These are phyloP conservation scores for Aspergillus amoenus DNA, from an alignment of 2,329 filamentous ascomycete genomes.

Conservation along the genomic window DNA sequence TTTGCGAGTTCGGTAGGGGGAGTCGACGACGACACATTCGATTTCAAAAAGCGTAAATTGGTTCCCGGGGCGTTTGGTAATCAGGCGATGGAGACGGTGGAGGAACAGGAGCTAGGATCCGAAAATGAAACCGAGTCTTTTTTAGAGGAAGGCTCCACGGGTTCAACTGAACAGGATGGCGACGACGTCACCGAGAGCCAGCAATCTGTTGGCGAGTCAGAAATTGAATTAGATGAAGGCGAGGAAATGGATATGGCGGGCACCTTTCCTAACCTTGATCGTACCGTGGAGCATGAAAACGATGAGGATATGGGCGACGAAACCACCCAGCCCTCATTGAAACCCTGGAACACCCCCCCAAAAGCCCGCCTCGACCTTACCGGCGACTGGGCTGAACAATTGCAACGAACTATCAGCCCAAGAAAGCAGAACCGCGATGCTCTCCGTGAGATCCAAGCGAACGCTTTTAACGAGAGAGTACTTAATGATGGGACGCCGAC, in stretches of 20 bases:
- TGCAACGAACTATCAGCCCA: conserved; percentile 91
- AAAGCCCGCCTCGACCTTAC: conserved; percentile 58
- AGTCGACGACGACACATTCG: conserved; percentile 57
- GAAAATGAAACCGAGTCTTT: conserved; percentile 64
- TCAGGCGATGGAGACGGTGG: conserved; percentile 56
- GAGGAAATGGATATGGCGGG: conserved; percentile 82
- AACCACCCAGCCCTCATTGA: conserved; percentile 35
- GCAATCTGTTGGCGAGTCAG: conserved; percentile 60
- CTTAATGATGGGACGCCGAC: conserved; percentile 35
- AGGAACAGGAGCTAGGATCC: conserved; percentile 41
- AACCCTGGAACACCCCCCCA: conserved; percentile 49
- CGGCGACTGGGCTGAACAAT: conserved; percentile 89
- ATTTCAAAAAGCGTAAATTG: conserved; percentile 53
- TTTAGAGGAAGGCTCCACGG: conserved; percentile 90
- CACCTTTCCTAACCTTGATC: conserved; percentile 71
- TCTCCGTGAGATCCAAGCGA: conserved; percentile 64
- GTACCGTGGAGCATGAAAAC: conserved; percentile 71
- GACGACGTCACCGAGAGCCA: conserved; percentile 51
- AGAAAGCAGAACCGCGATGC: conserved; percentile 84
- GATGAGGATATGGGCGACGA: conserved; percentile 49
- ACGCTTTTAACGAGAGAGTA: conserved; percentile 53
- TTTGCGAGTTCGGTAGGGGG: conserved; percentile 40
- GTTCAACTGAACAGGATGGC: conserved; percentile 65
- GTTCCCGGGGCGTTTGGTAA: conserved; percentile 82
- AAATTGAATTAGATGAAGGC: conserved; percentile 62